These are phyloP conservation scores for Trichoderma cornu-damae DNA, from an alignment of 2,329 filamentous ascomycete genomes.

Conservation along the genomic window DNA sequence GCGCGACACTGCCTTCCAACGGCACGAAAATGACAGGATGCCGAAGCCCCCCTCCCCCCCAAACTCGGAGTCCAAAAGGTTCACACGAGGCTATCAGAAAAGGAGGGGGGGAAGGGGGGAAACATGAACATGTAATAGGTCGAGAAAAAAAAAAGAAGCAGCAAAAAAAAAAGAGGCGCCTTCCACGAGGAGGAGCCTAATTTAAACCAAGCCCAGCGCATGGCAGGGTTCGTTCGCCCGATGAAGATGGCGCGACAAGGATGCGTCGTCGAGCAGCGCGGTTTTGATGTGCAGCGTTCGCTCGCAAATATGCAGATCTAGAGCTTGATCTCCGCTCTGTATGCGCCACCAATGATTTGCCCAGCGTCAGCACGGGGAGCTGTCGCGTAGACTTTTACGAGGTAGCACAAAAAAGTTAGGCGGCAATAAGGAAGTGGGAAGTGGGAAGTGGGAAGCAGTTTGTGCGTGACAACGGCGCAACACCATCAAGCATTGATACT, in stretches of 20 bases:
- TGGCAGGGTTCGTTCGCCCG: background rate
- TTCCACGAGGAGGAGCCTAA: background rate
- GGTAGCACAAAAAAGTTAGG: no score
- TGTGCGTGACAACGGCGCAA: no score
- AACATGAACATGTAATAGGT: no score
- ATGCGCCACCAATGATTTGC: background rate
- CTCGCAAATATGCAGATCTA: background rate
- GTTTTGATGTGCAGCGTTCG: background rate
- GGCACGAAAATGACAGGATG: background rate
- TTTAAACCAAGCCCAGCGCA: background rate
- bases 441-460: no score
- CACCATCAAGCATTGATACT: no score
- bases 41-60: no score
- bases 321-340: background rate
- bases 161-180: background rate
- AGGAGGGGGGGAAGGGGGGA: no score
- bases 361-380: no score
- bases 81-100: background rate
- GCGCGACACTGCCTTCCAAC: no score
- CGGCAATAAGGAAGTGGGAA: no score
- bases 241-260: slow-evolving; percentile 1
- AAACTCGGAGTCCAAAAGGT: background rate
- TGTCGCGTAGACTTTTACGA: background rate
- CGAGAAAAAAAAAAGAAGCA: no score
- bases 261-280: background rate